phyloP scores from a whole-genome alignment of 371 early-diverging fungal species.

The Haplosporangium sp. region DNA sequence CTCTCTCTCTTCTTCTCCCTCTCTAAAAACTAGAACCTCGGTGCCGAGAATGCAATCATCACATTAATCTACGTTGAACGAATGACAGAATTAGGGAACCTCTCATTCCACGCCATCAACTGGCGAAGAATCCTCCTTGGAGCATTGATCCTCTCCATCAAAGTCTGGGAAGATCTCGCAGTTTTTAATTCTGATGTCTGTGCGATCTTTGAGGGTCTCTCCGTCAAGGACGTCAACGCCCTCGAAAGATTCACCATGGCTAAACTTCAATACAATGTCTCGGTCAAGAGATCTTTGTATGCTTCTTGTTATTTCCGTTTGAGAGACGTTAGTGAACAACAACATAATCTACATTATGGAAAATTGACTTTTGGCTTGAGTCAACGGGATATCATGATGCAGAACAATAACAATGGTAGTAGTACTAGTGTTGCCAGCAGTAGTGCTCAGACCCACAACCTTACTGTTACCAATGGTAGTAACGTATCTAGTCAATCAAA shows the following conservation, averaged over 20 bases:
- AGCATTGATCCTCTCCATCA: conserved; percentile 76
- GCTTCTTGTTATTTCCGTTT: conserved; percentile 71
- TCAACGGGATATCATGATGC: conserved; percentile 19
- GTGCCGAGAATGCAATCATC: conserved; percentile 80
- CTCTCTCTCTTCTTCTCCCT: neutral
- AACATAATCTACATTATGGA: conserved; percentile 38
- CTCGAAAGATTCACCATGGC: conserved; percentile 73
- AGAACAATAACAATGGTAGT: too few species aligned
- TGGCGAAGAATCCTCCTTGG: conserved; percentile 83
- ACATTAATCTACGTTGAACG: conserved; percentile 80
- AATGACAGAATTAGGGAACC: conserved; percentile 70
- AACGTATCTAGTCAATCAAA: neutral
- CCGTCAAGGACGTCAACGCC: conserved; percentile 66
- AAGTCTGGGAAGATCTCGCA: conserved; percentile 92
- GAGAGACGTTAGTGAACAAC: conserved; percentile 58
- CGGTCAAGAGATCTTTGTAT: conserved; percentile 68
- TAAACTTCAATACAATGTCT: conserved; percentile 70
- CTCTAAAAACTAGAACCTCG: conserved; percentile 50
- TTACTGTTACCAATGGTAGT: neutral
- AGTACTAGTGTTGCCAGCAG: too few species aligned
- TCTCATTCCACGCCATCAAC: conserved; percentile 74
- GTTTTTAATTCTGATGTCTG: conserved; percentile 88
- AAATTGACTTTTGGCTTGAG: conserved; percentile 35
- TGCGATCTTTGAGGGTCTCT: conserved; percentile 80
- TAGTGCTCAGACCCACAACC: neutral